Percentiles rank a stretch among this genome's conserved stretches.
Conservation (phyloP, 331 rosid genomes). For the Cydonia oblonga region DNA sequence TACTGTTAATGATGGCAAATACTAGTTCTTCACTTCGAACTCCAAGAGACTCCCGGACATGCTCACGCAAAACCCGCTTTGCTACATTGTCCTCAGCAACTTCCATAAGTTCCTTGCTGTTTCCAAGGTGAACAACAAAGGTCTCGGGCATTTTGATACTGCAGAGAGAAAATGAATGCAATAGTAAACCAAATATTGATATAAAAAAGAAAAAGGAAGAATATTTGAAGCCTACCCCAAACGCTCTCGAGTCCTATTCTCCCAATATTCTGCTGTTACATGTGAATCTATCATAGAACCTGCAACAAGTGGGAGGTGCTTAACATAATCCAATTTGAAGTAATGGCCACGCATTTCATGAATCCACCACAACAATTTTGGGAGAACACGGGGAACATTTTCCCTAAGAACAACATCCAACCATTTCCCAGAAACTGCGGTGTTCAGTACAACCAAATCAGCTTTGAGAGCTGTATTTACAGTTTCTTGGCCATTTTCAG, state of each 20-base stretch:
- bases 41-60: conserved; percentile 31
- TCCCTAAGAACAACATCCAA: conserved; percentile 20
- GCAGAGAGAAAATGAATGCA: background rate
- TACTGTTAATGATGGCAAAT: conserved; percentile 32
- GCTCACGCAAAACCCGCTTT: conserved; percentile 28
- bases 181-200: background rate
- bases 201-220: background rate
- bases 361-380: conserved; percentile 30
- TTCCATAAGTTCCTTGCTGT: conserved; percentile 32
- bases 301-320: conserved; percentile 19
- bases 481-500: conserved; percentile 18
- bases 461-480: conserved; percentile 19
- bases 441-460: conserved; percentile 25
- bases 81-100: conserved; percentile 27
- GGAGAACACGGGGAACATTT: conserved; percentile 19
- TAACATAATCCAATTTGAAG: conserved; percentile 27
- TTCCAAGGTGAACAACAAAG: conserved; percentile 29
- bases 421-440: conserved; percentile 26
- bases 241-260: conserved; percentile 22
- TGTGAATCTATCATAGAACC: conserved; percentile 32
- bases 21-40: conserved; percentile 24
- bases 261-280: conserved; percentile 27
- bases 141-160: conserved; percentile 29
- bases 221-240: conserved; percentile 15
- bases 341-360: conserved; percentile 33